Evolutionary conservation across 2,329 filamentous ascomycete genomes (phyloP).

Genomic region (Ophiostoma ulmi): DNA sequence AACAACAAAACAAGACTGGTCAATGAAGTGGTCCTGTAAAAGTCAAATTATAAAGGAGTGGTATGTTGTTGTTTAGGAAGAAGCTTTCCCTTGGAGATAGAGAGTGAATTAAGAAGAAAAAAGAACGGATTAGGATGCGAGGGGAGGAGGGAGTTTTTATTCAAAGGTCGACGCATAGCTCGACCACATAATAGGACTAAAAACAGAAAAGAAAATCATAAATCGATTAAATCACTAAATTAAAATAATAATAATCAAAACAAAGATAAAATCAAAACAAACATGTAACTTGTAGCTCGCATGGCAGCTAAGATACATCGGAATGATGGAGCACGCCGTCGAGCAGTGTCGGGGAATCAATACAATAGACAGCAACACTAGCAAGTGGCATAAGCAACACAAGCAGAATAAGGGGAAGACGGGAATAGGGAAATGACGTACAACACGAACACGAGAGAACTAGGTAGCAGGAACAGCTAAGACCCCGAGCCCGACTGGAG

Average conservation of each 20-base stretch:
- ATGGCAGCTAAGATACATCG: not conserved
- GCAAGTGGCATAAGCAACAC: not conserved
- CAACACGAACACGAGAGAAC: slow-evolving; percentile 17
- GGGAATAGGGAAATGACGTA: slow-evolving; percentile 18
- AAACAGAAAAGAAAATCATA: not conserved
- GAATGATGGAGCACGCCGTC: slow-evolving; percentile 8
- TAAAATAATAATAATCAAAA: not conserved
- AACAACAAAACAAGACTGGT: slow-evolving; percentile 6
- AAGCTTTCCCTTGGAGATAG: not conserved
- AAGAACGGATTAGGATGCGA: not conserved
- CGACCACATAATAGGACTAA: not conserved
- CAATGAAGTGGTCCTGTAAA: slow-evolving; percentile 8
- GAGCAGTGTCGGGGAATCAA: not conserved
- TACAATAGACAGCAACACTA: not conserved
- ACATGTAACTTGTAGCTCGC: not conserved
- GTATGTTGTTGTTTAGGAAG: not conserved
- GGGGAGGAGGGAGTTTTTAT: not conserved
- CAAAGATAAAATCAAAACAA: slow-evolving; percentile 1
- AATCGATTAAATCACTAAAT: not conserved
- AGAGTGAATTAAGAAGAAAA: not conserved
- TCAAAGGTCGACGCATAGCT: not conserved
- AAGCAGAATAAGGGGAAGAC: not conserved
- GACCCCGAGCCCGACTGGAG: slow-evolving; percentile 19
- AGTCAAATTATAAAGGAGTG: not conserved
- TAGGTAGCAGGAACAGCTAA: slow-evolving; percentile 10